Base-by-base conservation (phyloP, 768 basidiomycete genomes). In the Termitomyces eurrhizus region DNA sequence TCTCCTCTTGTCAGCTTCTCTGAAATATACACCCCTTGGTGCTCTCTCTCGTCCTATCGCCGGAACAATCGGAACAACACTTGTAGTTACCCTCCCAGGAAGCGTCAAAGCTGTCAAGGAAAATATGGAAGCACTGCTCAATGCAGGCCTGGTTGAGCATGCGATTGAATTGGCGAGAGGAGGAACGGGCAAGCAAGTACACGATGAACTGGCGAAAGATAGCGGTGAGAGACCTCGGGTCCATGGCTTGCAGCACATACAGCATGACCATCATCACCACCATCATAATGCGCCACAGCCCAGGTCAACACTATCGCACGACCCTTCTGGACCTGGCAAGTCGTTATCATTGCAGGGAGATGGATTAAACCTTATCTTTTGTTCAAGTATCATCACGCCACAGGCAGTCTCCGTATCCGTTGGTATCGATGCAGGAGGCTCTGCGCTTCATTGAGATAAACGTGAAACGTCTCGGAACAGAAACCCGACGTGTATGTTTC, bases 31-130 rank as follows among this genome's bases (percentile, higher is more conserved):
- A 0, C 88, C 89, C 1, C 75, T 93, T 36, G 93, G 91, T 4
- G 89, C 91, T 0, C 80, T 96, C 16, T 89, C 92, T 3, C 84
- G 93, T 7, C 93, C 93, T 1, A 78, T 94, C 16, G 92, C 90
- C 4, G 93, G 93, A 3, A 89, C 85, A 8, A 73, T 87, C 61
- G 78, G 75, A 29, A 79, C 79, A 55, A 88, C 86, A 0, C 79
- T 96, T 24, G 75, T 96, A 29, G 79, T 90, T 21, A 93, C 91
- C 0, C 84, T 95, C 11, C 94, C 93, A 0, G 93, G 93, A 3
- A 92, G 90, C 66, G 82, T 88, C 42, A 93, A 91, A 67, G 93
- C 91, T 2, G 93, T 93, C 44, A 86, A 79, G 62, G 93, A 96
- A 67, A 91, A 87, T 67, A 68, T 93, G 59, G 81, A 82, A 1